Evolutionary conservation across 2,329 filamentous ascomycete genomes (phyloP).

Genomic region (Penicillium polonicum): DNA sequence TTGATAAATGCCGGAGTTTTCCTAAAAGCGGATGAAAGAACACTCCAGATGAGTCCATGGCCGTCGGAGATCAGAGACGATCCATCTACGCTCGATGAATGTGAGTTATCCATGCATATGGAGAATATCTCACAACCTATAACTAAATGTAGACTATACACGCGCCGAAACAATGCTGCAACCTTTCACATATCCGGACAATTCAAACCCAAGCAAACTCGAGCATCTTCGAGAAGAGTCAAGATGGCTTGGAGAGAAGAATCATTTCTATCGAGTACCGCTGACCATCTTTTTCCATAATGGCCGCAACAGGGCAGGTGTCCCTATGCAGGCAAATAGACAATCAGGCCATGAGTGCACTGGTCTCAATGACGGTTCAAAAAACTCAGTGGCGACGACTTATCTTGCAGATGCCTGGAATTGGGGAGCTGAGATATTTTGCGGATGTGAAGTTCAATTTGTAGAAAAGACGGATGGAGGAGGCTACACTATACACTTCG

Average conservation of each 20-base stretch:
- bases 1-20: conserved; percentile 70
- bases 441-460: conserved; percentile 65
- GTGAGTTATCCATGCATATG: conserved; percentile 4
- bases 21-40: conserved; percentile 56
- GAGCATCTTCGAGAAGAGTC: conserved; percentile 7
- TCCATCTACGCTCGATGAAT: conserved; percentile 31
- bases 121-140: background rate
- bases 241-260: conserved; percentile 40
- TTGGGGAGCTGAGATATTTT: conserved; percentile 70
- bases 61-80: conserved; percentile 37
- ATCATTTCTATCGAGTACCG: conserved; percentile 56
- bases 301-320: conserved; percentile 62
- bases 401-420: conserved; percentile 70
- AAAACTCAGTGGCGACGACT: conserved; percentile 59
- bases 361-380: conserved; percentile 64
- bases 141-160: conserved; percentile 12
- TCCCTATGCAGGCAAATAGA: conserved; percentile 61
- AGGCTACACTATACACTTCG: conserved; percentile 64
- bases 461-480: conserved; percentile 55
- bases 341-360: conserved; percentile 63
- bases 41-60: conserved; percentile 57
- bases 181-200: conserved; percentile 12
- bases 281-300: conserved; percentile 64
- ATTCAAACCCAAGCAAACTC: conserved; percentile 7
- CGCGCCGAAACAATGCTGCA: conserved; percentile 19